A percentile compares a stretch with the other conserved stretches of the same genome.
Evolutionary conservation across 805 yeast genomes (phyloP).

Genomic region (Cyberlindnera misumaiensis): DNA sequence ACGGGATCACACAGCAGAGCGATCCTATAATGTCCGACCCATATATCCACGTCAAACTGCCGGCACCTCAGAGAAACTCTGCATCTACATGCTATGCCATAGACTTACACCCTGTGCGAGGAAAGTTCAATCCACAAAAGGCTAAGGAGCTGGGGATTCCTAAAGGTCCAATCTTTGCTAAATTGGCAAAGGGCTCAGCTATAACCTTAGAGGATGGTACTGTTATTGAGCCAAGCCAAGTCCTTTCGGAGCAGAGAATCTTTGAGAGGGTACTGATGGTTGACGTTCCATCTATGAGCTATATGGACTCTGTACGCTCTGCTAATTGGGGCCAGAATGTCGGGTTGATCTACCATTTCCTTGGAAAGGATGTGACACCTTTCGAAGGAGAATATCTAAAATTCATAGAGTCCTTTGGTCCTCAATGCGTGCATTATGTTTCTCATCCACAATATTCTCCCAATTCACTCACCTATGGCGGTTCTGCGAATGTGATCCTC

Average conservation of each 20-base stretch:
- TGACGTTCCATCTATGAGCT: slow-evolving; percentile 59
- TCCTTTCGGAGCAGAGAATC: slow-evolving; percentile 51
- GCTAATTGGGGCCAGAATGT: slow-evolving; percentile 28
- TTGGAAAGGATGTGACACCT: slow-evolving; percentile 57
- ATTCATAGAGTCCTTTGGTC: slow-evolving; percentile 51
- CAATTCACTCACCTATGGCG: slow-evolving; percentile 50
- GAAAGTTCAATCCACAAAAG: slow-evolving; percentile 60
- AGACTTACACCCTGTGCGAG: slow-evolving; percentile 60
- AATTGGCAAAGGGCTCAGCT: slow-evolving; percentile 51
- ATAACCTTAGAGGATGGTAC: slow-evolving; percentile 56
- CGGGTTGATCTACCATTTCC: slow-evolving; percentile 64
- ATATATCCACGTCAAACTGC: slow-evolving; percentile 30
- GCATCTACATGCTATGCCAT: slow-evolving; percentile 62
- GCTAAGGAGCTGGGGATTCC: slow-evolving; percentile 69
- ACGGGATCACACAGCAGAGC: slow-evolving; percentile 16
- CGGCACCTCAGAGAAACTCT: slow-evolving; percentile 16
- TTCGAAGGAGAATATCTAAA: slow-evolving; percentile 34
- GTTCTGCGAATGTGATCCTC: slow-evolving; percentile 45
- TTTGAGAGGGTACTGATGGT: slow-evolving; percentile 60
- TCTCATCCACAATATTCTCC: slow-evolving; percentile 67
- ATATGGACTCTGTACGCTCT: slow-evolving; percentile 31
- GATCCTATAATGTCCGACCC: slow-evolving; percentile 31
- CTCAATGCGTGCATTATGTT: slow-evolving; percentile 49
- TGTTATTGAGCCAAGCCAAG: slow-evolving; percentile 59
- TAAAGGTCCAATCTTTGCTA: slow-evolving; percentile 51